Evolutionary conservation across 495 filamentous ascomycete species (phyloP), one percentile per base, ranked within the genome.

Genomic region (Cladorrhinum samala): DNA sequence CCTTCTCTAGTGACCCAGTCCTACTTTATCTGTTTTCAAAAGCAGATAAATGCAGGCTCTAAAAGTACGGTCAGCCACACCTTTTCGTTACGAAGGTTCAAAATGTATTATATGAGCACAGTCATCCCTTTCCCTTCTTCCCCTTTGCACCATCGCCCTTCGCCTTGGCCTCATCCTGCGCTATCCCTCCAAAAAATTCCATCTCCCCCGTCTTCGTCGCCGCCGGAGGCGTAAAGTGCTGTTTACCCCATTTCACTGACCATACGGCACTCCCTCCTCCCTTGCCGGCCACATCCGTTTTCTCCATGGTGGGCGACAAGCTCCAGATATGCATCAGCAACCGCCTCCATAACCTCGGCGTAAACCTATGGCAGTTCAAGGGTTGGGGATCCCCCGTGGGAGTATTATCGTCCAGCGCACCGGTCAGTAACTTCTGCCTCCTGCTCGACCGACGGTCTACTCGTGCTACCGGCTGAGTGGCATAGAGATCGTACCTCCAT

Each of bases 291-390:
- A n/a, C n/a, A n/a, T n/a, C n/a, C n/a, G n/a, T n/a, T n/a, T n/a
- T n/a, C n/a, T n/a, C 55, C 41, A 73, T 56, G 0, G 49, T 52
- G 2, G 73, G 49, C 1, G 68, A 61, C 45, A 69, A 52, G 23
- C 60, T 41, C 70, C 69, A 76, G 7, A 74, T 43, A n/a, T 52
- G 47, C 1, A 16, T 2, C 13, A 72, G 60, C 27, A 73, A n/a
- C 14, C 70, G 56, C 9, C 62, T 54, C 53, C 71, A 66, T 6
- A 42, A 2, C 13, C 62, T 55, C 1, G 51, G 21, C 1, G 61
- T 64, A 47, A 49, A 58, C 1, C 36, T 48, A 30, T 67, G 64
- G 17, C 62, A 19, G n/a, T 60, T 60, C 16, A 73, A 50, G 0
- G 71, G 50, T 21, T 51, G 46, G 0, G 64, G 64, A 18, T 66